Conservation (phyloP, 495 filamentous ascomycete genomes). For the Paragyromitra xinjiangensis region DNA sequence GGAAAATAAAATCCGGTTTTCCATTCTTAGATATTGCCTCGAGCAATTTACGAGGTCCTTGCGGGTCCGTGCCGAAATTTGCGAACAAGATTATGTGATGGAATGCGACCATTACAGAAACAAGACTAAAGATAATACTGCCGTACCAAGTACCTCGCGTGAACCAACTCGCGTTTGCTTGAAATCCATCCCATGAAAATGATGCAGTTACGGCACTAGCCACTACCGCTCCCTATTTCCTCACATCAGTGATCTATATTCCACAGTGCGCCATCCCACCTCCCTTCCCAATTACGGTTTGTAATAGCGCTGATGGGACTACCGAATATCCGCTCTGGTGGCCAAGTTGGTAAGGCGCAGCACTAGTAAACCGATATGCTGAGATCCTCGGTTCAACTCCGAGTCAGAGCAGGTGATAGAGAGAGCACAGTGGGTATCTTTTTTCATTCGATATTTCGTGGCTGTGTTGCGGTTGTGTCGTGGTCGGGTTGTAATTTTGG, state of each 20-base stretch:
- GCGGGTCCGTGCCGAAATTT: constrained; percentile 17
- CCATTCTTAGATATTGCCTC: constrained; percentile 11
- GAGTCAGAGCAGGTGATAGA: too few relatives aligned
- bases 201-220: constrained; percentile 38
- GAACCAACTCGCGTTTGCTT: constrained; percentile 21
- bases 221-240: constrained; percentile 31
- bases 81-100: constrained; percentile 30
- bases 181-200: constrained; percentile 29
- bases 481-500: too few relatives aligned
- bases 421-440: too few relatives aligned
- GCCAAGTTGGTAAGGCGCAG: too few relatives aligned
- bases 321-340: too few relatives aligned
- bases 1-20: constrained; percentile 17
- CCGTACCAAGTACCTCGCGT: constrained; percentile 40
- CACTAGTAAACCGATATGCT: too few relatives aligned
- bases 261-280: neutral
- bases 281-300: too few relatives aligned
- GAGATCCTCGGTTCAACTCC: too few relatives aligned
- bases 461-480: too few relatives aligned
- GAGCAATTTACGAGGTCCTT: constrained; percentile 4
- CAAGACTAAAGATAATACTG: constrained; percentile 30
- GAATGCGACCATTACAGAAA: constrained; percentile 30
- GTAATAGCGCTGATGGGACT: too few relatives aligned
- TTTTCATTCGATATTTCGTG: too few relatives aligned
- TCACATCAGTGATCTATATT: neutral